Evolutionary conservation across 805 yeast species (phyloP).

Genomic region (Saccharomycopsis malanga): DNA sequence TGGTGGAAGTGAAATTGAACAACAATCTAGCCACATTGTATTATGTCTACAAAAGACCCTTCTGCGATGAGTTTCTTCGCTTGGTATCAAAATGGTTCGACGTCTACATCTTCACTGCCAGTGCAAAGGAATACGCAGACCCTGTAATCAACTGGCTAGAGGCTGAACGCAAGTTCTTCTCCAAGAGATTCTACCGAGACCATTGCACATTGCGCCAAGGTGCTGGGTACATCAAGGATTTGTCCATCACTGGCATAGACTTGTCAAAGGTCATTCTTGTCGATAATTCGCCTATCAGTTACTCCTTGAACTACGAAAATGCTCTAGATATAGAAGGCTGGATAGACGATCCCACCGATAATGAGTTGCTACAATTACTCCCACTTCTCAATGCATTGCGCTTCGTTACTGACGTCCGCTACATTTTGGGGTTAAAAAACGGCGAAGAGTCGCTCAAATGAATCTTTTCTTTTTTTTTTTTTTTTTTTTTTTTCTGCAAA

Average conservation of each 20-base stretch:
- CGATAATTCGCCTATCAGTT: conserved; percentile 91
- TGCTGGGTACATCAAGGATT: conserved; percentile 80
- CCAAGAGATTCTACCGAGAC: conserved; percentile 63
- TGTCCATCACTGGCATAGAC: conserved; percentile 38
- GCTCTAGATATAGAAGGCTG: conserved; percentile 95
- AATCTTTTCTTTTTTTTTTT: background rate
- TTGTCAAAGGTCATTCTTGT: conserved; percentile 66
- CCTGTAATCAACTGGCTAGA: conserved; percentile 94
- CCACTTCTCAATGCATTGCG: conserved; percentile 76
- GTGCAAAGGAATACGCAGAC: conserved; percentile 91
- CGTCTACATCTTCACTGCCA: conserved; percentile 88
- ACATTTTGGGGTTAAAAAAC: conserved; percentile 60
- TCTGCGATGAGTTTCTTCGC: conserved; percentile 74
- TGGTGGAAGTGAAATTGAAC: conserved; percentile 73
- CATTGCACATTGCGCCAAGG: conserved; percentile 75
- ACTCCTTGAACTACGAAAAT: conserved; percentile 73
- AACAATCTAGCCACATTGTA: conserved; percentile 73
- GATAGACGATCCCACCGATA: conserved; percentile 93
- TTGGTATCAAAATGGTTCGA: conserved; percentile 83
- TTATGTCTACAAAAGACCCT: conserved; percentile 87
- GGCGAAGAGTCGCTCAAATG: conserved; percentile 60
- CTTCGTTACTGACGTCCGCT: conserved; percentile 77
- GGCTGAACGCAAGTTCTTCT: conserved; percentile 46
- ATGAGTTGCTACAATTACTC: conserved; percentile 69
- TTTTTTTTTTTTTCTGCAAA: background rate